phyloP scores from a whole-genome alignment of 78 protist species.

The Neovahlkampfia damariscottae region DNA sequence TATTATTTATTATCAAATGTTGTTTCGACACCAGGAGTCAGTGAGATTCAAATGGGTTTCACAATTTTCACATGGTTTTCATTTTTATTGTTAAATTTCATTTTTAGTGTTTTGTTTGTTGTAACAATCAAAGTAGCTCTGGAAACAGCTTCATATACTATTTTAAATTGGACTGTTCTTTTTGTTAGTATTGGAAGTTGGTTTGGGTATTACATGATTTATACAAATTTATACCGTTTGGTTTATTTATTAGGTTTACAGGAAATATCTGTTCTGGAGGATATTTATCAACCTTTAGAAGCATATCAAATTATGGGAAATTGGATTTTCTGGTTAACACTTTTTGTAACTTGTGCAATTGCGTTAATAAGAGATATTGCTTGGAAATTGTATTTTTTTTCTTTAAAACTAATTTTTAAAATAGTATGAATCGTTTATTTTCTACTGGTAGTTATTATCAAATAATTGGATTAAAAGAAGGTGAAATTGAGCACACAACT shows the following conservation, averaged over 20 bases:
- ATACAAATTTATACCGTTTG: slow-evolving; percentile 3
- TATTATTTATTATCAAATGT: background rate
- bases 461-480: too few species aligned
- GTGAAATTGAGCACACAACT: too few species aligned
- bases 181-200: background rate
- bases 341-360: background rate
- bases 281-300: background rate
- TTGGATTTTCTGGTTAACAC: background rate
- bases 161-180: background rate
- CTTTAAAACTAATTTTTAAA: too few species aligned
- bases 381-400: too few species aligned
- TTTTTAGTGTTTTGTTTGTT: background rate
- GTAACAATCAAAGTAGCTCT: slow-evolving; percentile 9
- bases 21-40: background rate
- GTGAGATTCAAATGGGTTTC: background rate
- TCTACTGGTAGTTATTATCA: too few species aligned
- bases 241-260: background rate
- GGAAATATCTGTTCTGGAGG: too few species aligned
- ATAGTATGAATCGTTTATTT: too few species aligned
- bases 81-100: too few species aligned
- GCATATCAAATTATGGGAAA: background rate
- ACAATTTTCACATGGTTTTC: background rate
- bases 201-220: slow-evolving; percentile 11
- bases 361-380: background rate
- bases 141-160: slow-evolving; percentile 5